Base-by-base conservation (phyloP, 257 asterid species). In the Coffea canephora region DNA sequence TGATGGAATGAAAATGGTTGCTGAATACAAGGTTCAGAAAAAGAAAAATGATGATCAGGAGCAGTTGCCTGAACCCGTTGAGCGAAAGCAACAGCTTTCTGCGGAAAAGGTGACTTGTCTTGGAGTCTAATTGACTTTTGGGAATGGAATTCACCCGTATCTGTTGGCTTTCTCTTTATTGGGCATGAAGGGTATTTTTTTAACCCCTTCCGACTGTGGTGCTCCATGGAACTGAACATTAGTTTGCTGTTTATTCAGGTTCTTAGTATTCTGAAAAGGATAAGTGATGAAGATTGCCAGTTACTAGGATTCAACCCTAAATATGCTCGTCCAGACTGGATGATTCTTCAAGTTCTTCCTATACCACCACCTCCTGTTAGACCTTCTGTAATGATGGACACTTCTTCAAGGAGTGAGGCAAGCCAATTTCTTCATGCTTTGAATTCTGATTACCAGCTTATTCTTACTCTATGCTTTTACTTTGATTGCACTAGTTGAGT, bases 351-450 rank as follows among this genome's bases (percentile, higher is more conserved):
- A 91, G 99, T 84, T 84, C 99, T 96, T 82, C 99, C 98, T 19
- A 89, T 96, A 68, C 99, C 99, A 57, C 99, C 99, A 54, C 99
- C 99, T 62, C 99, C 99, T 57, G 99, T 96, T 83, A 90, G 99
- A 81, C 99, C 99, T 72, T 96, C 98, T 78, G 99, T 96, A 19
- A 96, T 96, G 99, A 96, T 96, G 99, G 98, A 96, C 82, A 92
- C 99, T 78, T 96, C 99, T 69, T 90, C 99, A 52, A 88, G 99
- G 91, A 94, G 99, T 77, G 99, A 96, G 99, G 99, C 84, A 86
- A 81, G 92, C 78, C 79, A 72, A 70, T 82, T 78, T 65, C 46
- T 79, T 73, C 69, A 57, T 82, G 61, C 67, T 34, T 85, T 68
- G 78, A 75, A 54, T 52, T 68, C 21, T 71, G 62, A 66, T 66